A percentile compares a stretch with the other conserved stretches of the same genome.
Conservation (phyloP, 2,329 filamentous ascomycete species). For the Pseudocercospora fijiensis region DNA sequence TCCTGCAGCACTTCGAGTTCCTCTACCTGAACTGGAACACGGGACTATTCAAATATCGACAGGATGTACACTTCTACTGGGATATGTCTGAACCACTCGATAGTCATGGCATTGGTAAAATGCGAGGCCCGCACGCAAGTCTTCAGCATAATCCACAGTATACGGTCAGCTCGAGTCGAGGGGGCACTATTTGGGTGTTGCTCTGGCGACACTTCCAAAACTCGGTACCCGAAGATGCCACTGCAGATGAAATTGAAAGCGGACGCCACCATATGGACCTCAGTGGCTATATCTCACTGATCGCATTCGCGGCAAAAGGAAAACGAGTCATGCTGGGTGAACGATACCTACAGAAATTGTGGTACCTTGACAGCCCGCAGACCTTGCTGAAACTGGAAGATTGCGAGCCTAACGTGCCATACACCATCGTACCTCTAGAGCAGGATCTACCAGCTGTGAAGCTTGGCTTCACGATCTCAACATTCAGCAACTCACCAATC, state of each 20-base stretch:
- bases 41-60: slow-evolving; percentile 71
- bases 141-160: slow-evolving; percentile 66
- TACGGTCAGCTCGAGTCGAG: slow-evolving; percentile 51
- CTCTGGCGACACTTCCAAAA: slow-evolving; percentile 75
- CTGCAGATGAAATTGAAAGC: slow-evolving; percentile 41
- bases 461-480: slow-evolving; percentile 84
- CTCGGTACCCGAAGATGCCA: slow-evolving; percentile 28
- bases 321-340: slow-evolving; percentile 72
- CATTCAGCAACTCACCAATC: slow-evolving; percentile 69
- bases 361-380: slow-evolving; percentile 93
- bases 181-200: slow-evolving; percentile 75
- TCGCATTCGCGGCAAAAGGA: slow-evolving; percentile 71
- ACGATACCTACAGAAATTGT: slow-evolving; percentile 67
- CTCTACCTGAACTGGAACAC: slow-evolving; percentile 99
- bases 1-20: slow-evolving; percentile 89
- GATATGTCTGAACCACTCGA: slow-evolving; percentile 48
- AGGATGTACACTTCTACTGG: slow-evolving; percentile 92
- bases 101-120: slow-evolving; percentile 32
- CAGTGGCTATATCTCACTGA: slow-evolving; percentile 82
- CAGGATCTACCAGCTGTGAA: slow-evolving; percentile 69
- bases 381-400: slow-evolving; percentile 77
- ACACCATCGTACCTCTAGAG: slow-evolving; percentile 71
- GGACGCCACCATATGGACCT: slow-evolving; percentile 43
- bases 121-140: slow-evolving; percentile 68
- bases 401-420: slow-evolving; percentile 51